Percentiles rank a stretch among this genome's conserved stretches.
Conservation (phyloP, 495 filamentous ascomycete species). For the Immersiella caudata region DNA sequence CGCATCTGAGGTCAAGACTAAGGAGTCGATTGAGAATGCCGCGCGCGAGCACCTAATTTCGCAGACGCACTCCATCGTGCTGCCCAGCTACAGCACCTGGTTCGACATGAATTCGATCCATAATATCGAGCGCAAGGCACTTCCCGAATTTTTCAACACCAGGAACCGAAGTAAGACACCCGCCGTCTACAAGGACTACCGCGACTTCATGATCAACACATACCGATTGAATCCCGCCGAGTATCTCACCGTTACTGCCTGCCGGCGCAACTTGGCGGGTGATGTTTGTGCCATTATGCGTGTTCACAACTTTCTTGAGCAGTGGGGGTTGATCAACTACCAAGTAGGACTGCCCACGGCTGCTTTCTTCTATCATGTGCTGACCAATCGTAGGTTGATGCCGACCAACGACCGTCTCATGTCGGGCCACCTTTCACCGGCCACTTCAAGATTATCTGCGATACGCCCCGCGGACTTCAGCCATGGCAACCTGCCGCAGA, state of each 20-base stretch:
- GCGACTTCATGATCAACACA: constrained; percentile 99
- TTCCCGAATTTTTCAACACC: constrained; percentile 97
- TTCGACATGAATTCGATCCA: constrained; percentile 96
- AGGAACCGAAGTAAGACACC: constrained; percentile 97
- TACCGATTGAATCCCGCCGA: constrained; percentile 94
- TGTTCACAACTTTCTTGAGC: constrained; percentile 96
- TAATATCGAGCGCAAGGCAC: constrained; percentile 82
- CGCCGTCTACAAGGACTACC: constrained; percentile 97
- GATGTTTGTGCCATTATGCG: constrained; percentile 99
- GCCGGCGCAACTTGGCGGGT: constrained; percentile 89
- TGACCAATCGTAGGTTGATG: constrained; percentile 73
- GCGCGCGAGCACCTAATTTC: constrained; percentile 88
- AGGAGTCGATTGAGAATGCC: constrained; percentile 78
- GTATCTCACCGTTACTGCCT: constrained; percentile 97
- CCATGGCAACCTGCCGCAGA: constrained; percentile 88
- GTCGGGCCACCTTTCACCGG: constrained; percentile 96
- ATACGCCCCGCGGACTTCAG: constrained; percentile 93
- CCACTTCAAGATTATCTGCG: constrained; percentile 91
- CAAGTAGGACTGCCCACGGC: constrained; percentile 62
- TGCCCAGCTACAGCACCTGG: constrained; percentile 96
- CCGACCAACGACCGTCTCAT: constrained; percentile 89
- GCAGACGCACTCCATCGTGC: constrained; percentile 90
- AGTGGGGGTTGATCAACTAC: constrained; percentile 99
- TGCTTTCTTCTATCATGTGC: constrained; percentile 8
- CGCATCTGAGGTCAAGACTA: constrained; percentile 58